Evolutionary conservation across 371 early-diverging fungal species (phyloP).

Genomic region (Sporodiniella umbellata): DNA sequence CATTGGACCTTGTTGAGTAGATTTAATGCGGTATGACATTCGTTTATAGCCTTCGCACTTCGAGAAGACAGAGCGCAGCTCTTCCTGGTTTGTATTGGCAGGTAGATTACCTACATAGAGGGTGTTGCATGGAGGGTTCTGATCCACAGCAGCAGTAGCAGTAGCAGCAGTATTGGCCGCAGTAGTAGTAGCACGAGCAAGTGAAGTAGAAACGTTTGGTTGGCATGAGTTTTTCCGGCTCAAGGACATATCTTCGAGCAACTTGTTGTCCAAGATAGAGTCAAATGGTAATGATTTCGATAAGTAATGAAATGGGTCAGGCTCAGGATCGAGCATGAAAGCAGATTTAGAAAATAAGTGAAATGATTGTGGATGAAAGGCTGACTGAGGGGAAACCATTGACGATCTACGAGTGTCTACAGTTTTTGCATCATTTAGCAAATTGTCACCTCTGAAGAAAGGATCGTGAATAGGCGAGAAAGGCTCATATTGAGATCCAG

Average conservation of each 20-base stretch:
- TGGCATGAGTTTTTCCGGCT: background rate
- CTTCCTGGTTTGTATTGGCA: constrained; percentile 76
- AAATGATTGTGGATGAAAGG: background rate
- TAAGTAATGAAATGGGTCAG: constrained; percentile 14
- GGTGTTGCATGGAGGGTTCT: constrained; percentile 96
- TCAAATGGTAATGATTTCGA: constrained; percentile 13
- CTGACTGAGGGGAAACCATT: background rate
- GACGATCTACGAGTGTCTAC: background rate
- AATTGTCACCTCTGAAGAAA: constrained; percentile 23
- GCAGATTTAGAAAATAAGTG: constrained; percentile 10
- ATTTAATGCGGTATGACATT: constrained; percentile 78
- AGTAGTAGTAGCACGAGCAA: background rate
- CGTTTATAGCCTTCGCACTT: constrained; percentile 80
- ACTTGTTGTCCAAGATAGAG: background rate
- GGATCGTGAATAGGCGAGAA: constrained; percentile 38
- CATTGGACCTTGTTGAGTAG: constrained; percentile 73
- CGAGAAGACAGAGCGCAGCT: constrained; percentile 75
- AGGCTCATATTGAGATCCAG: constrained; percentile 17
- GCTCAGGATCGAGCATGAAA: constrained; percentile 1
- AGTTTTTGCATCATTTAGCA: constrained; percentile 13
- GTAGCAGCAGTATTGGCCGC: no score
- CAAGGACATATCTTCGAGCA: background rate
- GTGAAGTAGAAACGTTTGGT: background rate
- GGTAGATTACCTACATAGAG: constrained; percentile 96
- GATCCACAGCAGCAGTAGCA: constrained; percentile 50